Percentiles rank a stretch among this genome's conserved stretches.
Evolutionary conservation across 2,329 filamentous ascomycete genomes (phyloP).

Genomic region (Phyllosticta citriasiana): DNA sequence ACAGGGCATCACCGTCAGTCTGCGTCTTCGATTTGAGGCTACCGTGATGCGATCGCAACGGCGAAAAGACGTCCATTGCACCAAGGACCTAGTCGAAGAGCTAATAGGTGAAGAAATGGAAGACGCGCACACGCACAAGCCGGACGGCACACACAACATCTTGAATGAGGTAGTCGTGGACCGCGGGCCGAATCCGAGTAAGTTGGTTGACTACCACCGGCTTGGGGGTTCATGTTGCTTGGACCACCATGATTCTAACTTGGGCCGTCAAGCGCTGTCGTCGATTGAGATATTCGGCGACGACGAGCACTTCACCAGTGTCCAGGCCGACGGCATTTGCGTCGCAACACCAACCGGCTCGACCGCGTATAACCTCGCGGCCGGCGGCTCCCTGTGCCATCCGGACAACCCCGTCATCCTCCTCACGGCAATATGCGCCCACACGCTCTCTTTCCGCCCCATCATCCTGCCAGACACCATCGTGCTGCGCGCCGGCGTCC

Average conservation of each 20-base stretch:
- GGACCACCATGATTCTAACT: neutral
- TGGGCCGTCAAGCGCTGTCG: slow-evolving; percentile 59
- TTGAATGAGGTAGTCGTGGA: slow-evolving; percentile 97
- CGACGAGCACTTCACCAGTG: slow-evolving; percentile 88
- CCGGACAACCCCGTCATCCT: slow-evolving; percentile 95
- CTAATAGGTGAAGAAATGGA: slow-evolving; percentile 78
- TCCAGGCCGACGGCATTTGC: slow-evolving; percentile 86
- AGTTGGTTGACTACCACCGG: slow-evolving; percentile 26
- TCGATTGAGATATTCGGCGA: slow-evolving; percentile 88
- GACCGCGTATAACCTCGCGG: slow-evolving; percentile 91
- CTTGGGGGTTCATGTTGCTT: too few species aligned
- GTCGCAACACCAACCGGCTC: slow-evolving; percentile 91
- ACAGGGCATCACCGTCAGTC: slow-evolving; percentile 78
- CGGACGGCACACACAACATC: slow-evolving; percentile 78
- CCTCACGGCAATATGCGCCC: slow-evolving; percentile 86
- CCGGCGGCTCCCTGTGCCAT: slow-evolving; percentile 89
- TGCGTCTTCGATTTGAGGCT: slow-evolving; percentile 83
- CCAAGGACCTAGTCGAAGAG: slow-evolving; percentile 70
- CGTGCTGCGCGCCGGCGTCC: slow-evolving; percentile 85
- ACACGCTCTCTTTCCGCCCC: slow-evolving; percentile 91
- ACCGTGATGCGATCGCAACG: slow-evolving; percentile 77
- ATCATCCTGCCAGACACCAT: slow-evolving; percentile 95
- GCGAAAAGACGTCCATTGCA: slow-evolving; percentile 23
- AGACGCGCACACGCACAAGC: slow-evolving; percentile 73
- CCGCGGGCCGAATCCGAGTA: slow-evolving; percentile 83